Base-by-base conservation (phyloP, 192 early-diverging fungal species). In the Backusella macrospora region DNA sequence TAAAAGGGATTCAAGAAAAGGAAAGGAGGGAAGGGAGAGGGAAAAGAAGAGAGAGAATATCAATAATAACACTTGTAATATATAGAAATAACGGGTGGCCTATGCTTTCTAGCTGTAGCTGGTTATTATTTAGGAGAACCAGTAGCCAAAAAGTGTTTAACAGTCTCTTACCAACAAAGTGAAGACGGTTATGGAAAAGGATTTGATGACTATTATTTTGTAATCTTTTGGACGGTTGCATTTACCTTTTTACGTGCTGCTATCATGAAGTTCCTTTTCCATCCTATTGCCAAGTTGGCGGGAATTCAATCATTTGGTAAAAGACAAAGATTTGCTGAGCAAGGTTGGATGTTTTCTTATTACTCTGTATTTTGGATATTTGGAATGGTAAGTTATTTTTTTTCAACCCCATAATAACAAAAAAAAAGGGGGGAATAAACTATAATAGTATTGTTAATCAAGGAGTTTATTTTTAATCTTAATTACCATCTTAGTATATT, bases 311-410 rank as follows among this genome's bases (percentile, higher is more conserved):
- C 76, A 34, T 64, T 73, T 21, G 62, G 18, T 49, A 84, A 81
- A 55, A 74, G 74, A 73, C 80, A 72, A 68, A 87, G 91, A 64
- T 90, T 94, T 65, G 86, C 88, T 62, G 93, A 94, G 73, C 93
- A 94, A 68, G 89, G 91, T 13, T 94, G 90, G 84, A 82, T 84
- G 40, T 82, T 87, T 8, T 72, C 90, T 9, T 94, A 90, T 81
- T 92, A 91, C 74, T 71, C 82, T 21, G 40, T 87, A 10, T 92
- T 90, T 26, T 90, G 87, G 83, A 59, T 83, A 18, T 72, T 84
- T n/a, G 92, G 92, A 55, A 84, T 92, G 86, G 87, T 89, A 83
- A 76, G 80, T 71, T 14, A 42, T 55, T 16, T 7, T 18, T 7
- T 40, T 49, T 49, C 12, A 34, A 34, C 29, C 29, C 29, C 29